Base-by-base conservation (phyloP, 1,139 yeast genomes). In the Hemisphaericaspora xylanilytica region DNA sequence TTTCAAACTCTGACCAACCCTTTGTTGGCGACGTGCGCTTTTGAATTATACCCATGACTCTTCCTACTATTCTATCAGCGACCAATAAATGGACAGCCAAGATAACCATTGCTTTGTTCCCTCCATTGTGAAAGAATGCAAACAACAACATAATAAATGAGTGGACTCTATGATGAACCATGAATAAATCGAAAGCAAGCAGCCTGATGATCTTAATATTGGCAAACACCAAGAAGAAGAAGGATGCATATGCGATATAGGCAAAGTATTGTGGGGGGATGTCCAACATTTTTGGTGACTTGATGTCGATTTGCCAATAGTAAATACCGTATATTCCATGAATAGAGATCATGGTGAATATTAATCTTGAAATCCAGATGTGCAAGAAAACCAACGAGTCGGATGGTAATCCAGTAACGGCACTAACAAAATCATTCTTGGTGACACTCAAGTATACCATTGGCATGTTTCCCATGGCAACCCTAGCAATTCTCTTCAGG, bases 181-280 rank as follows among this genome's bases (percentile, higher is more conserved):
- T 55, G 45, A 74, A 71, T 44, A 68, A 58, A 36, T 74, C 79
- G 45, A 61, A 74, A 2, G 75, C 67, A 44, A 59, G 58, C 38
- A 56, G 59, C 40, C 80, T 53, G 11, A 74, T 51, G 31, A 65
- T 51, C 38, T 59, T 61, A n/a, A 67, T 35, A 35, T 71, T 64
- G 3, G 63, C 70, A 55, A 67, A 62, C 3, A 63, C 62, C 41
- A 73, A 52, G 28, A 70, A 40, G 18, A 58, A 59, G 49, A 73
- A 60, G 30, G 64, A 55, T 3, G 61, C 60, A 45, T 64, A 70
- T 0, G 78, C 68, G 39, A 73, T 73, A 56, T 70, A 65, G 6
- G 79, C 80, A 52, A 73, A 74, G 15, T 69, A 70, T 46, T 70
- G 75, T 2, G 79, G 78, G 2, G 79, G 80, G 31, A 74, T 72